Base-by-base conservation (phyloP, 2,329 filamentous ascomycete species). In the Neocatenulostroma microsporum region DNA sequence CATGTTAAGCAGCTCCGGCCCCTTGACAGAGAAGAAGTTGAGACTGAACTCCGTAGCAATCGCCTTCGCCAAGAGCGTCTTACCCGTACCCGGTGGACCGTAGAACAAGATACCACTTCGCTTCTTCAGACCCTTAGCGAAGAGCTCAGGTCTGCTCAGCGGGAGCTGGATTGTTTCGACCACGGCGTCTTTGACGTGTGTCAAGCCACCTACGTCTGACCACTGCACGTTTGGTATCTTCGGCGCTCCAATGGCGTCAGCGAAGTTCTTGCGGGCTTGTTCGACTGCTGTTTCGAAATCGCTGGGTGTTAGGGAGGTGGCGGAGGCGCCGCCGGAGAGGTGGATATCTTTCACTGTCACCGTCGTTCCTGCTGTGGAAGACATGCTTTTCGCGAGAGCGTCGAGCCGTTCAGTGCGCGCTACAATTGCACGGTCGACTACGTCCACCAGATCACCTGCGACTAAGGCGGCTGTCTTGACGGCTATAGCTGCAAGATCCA, bases 71-170 rank as follows among this genome's bases (percentile, higher is more conserved):
- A 94, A 72, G n/a, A 94, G 66, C 1, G 87, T 94, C 66, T 94
- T 94, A 51, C 87, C 87, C 1, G 87, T 94, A 44, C 87, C 87
- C 0, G 87, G 87, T 1, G 87, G 87, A 0, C 87, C 87, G 54
- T 94, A 94, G 63, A 94, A 94, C 17, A 94, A 63, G 47, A 94
- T 94, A 50, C 87, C 87, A 15, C 85, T 94, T 27, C 89, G 80
- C 68, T 96, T 96, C 73, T 95, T 95, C 82, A 96, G 91, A 33
- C 89, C 91, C 67, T 89, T 93, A 21, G 88, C 88, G 54, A 96
- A 96, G 1, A 96, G 73, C 60, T 96, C 91, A 1, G 89, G 89
- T 8, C 88, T 74, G 44, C 94, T 85, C 1, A 96, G 74, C 0
- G 89, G 91, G 23, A 96, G 71, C 58, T 95, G 89, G 36, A 96